Conservation (phyloP, 306 rosid genomes). For the Trifolium repens region DNA sequence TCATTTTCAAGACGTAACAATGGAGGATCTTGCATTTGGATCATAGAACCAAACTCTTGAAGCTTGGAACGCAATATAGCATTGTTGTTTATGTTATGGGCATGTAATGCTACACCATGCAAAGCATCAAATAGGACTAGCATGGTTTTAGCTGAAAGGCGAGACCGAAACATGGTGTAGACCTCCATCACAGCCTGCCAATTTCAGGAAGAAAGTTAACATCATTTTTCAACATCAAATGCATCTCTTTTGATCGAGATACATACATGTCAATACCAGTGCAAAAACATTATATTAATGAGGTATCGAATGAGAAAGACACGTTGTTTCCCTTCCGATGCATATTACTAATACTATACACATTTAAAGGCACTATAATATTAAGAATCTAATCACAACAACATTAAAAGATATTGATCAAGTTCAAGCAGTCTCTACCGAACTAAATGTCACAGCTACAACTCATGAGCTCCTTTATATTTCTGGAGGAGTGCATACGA, state of each 20-base stretch:
- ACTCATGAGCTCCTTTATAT: slow-evolving; percentile 9
- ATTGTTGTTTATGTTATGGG: slow-evolving; percentile 72
- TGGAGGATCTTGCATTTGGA: slow-evolving; percentile 99
- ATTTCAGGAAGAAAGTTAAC: slow-evolving; percentile 42
- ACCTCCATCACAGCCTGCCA: slow-evolving; percentile 96
- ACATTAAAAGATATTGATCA: slow-evolving; percentile 24
- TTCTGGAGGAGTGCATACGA: slow-evolving; percentile 8
- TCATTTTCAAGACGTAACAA: slow-evolving; percentile 93
- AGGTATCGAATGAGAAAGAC: slow-evolving; percentile 25
- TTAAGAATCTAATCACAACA: slow-evolving; percentile 7
- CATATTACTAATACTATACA: slow-evolving; percentile 15
- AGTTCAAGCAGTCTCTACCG: slow-evolving; percentile 15
- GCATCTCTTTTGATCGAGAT: slow-evolving; percentile 22
- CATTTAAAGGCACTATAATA: slow-evolving; percentile 19
- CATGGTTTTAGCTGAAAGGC: slow-evolving; percentile 67
- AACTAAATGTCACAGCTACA: slow-evolving; percentile 16
- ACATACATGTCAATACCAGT: slow-evolving; percentile 6
- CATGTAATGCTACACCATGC: slow-evolving; percentile 80
- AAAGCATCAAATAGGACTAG: slow-evolving; percentile 72
- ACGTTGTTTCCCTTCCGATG: not conserved
- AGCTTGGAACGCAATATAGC: slow-evolving; percentile 73
- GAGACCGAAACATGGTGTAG: slow-evolving; percentile 76
- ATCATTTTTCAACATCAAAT: slow-evolving; percentile 26
- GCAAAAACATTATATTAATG: not conserved
- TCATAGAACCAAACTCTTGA: slow-evolving; percentile 84